Conservation (phyloP, 2,329 filamentous ascomycete genomes). For the Fusarium musae region DNA sequence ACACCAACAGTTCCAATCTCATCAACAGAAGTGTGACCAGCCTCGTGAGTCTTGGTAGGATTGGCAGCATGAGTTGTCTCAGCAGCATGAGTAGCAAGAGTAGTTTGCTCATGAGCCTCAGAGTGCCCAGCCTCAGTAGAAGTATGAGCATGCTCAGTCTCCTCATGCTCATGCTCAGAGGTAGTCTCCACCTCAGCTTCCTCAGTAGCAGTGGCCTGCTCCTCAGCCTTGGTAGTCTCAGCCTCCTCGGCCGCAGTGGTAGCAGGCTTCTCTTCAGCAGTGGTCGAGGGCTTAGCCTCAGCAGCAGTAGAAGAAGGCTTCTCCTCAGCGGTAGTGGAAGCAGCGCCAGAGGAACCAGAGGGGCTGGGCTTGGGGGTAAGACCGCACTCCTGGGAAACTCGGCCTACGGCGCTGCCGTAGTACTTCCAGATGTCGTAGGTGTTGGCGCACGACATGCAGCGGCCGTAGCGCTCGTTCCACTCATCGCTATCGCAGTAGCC, state of each 20-base stretch:
- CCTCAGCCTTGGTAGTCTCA: background rate
- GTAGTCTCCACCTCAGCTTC: background rate
- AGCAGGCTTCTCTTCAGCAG: background rate
- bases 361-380: slow-evolving; percentile 31
- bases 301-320: background rate
- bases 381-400: slow-evolving; percentile 47
- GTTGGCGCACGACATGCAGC: slow-evolving; percentile 56
- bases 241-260: background rate
- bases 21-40: slow-evolving; percentile 3
- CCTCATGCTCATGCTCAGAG: background rate
- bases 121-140: background rate
- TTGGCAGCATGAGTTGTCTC: background rate
- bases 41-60: background rate
- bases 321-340: background rate
- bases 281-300: background rate
- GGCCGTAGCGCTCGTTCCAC: slow-evolving; percentile 54
- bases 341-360: slow-evolving; percentile 18
- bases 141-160: background rate
- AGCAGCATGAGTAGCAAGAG: background rate
- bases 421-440: slow-evolving; percentile 58
- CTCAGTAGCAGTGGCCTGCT: background rate
- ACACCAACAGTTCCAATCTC: slow-evolving; percentile 25
- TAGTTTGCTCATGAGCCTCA: background rate
- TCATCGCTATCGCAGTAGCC: slow-evolving; percentile 52
- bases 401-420: slow-evolving; percentile 53